phyloP scores from a whole-genome alignment of 176 grass and related monocot genomes.

The Oryza coarctata region DNA sequence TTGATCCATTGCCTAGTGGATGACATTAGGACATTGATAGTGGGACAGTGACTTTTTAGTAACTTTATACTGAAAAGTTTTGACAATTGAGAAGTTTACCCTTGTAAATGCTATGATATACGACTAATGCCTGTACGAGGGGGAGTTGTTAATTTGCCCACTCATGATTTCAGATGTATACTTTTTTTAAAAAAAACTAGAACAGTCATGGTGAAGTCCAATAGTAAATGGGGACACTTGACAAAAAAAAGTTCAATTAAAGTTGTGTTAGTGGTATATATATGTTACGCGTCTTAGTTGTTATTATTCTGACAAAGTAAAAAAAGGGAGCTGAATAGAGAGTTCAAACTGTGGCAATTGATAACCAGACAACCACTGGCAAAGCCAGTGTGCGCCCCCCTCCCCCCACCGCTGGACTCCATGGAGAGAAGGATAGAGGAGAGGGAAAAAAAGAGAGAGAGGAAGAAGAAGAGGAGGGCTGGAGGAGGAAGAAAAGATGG shows the following conservation, averaged over 20 bases:
- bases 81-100: background rate
- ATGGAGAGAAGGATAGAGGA: too few species aligned
- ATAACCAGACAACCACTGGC: background rate
- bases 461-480: too few species aligned
- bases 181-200: background rate
- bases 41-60: background rate
- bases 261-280: background rate
- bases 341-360: background rate
- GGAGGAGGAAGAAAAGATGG: too few species aligned
- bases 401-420: too few species aligned
- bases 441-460: too few species aligned
- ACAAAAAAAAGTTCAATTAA: conserved; percentile 5
- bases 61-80: conserved; percentile 4
- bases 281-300: conserved; percentile 14
- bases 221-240: conserved; percentile 14
- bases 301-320: conserved; percentile 2
- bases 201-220: background rate
- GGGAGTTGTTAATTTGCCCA: conserved; percentile 1
- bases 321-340: background rate
- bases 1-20: conserved; percentile 20
- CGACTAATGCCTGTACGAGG: background rate
- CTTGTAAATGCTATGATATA: background rate
- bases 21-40: background rate
- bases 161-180: conserved; percentile 7
- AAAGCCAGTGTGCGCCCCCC: too few species aligned